phyloP scores from a whole-genome alignment of 1,139 yeast genomes.

The Yamadazyma blattariae region DNA sequence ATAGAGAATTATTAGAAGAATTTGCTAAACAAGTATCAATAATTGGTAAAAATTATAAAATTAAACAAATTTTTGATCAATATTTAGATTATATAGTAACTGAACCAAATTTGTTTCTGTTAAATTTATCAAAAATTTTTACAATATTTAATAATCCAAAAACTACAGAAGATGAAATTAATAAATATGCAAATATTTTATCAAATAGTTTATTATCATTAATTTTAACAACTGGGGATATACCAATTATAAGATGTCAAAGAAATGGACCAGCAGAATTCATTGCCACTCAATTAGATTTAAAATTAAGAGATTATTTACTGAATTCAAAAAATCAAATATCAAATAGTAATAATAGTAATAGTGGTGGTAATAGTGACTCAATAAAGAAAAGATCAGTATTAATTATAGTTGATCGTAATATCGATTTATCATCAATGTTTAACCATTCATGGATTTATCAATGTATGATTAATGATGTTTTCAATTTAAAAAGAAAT shows the following conservation, averaged over 20 bases:
- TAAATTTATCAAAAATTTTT: slow-evolving; percentile 68
- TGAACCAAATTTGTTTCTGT: slow-evolving; percentile 84
- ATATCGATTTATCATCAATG: slow-evolving; percentile 89
- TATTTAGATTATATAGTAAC: slow-evolving; percentile 88
- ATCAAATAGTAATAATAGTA: too few relatives aligned
- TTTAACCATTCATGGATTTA: slow-evolving; percentile 97
- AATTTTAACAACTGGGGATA: slow-evolving; percentile 63
- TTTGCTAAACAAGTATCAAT: slow-evolving; percentile 81
- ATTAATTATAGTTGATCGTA: slow-evolving; percentile 79
- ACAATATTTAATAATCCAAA: slow-evolving; percentile 66
- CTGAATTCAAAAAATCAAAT: slow-evolving; percentile 53
- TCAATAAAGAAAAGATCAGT: slow-evolving; percentile 60
- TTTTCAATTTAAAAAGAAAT: slow-evolving; percentile 76
- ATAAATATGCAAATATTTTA: slow-evolving; percentile 61
- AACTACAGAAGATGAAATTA: slow-evolving; percentile 74
- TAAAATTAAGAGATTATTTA: slow-evolving; percentile 78
- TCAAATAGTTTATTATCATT: slow-evolving; percentile 81
- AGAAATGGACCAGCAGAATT: slow-evolving; percentile 94
- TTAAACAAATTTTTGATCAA: slow-evolving; percentile 90
- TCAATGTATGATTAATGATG: slow-evolving; percentile 94
- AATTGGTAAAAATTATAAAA: slow-evolving; percentile 64
- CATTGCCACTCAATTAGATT: slow-evolving; percentile 83
- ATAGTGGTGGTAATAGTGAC: too few relatives aligned
- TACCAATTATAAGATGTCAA: slow-evolving; percentile 90
- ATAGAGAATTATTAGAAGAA: slow-evolving; percentile 78